Conservation (phyloP, 768 basidiomycete genomes). For the Tylopilus plumbeoviolaceoides region DNA sequence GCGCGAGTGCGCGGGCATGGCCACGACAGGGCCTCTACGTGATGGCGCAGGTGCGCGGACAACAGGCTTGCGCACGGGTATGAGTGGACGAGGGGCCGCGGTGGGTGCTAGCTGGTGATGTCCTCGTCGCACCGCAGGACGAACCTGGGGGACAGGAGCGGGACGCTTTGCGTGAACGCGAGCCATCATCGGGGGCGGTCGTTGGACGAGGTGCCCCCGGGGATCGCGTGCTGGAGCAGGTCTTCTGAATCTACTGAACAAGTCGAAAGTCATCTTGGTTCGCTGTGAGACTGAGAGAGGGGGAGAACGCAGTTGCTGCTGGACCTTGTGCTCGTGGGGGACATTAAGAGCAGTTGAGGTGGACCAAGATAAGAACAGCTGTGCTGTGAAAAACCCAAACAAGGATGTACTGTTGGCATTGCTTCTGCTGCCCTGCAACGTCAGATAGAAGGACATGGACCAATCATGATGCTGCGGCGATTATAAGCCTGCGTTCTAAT, state of each 20-base stretch:
- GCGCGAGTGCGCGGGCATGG: slow-evolving; percentile 1
- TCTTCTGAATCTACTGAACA: slow-evolving; percentile 24
- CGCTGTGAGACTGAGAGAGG: slow-evolving; percentile 9
- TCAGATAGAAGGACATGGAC: slow-evolving; percentile 26
- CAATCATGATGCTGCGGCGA: slow-evolving; percentile 26
- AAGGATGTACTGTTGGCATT: slow-evolving; percentile 21
- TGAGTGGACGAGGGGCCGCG: slow-evolving; percentile 9
- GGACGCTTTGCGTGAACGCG: slow-evolving; percentile 20
- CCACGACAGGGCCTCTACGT: not conserved
- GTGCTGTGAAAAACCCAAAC: slow-evolving; percentile 24
- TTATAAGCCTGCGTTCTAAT: slow-evolving; percentile 21
- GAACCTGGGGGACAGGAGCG: slow-evolving; percentile 12
- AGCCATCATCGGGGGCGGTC: slow-evolving; percentile 11
- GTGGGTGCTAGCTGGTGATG: slow-evolving; percentile 12
- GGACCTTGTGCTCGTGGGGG: slow-evolving; percentile 13
- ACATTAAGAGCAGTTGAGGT: slow-evolving; percentile 26
- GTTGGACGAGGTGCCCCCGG: slow-evolving; percentile 14
- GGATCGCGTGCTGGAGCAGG: slow-evolving; percentile 13
- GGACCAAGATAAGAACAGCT: slow-evolving; percentile 29
- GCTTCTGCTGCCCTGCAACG: slow-evolving; percentile 25
- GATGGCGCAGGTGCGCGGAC: slow-evolving; percentile 5
- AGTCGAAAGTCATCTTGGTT: slow-evolving; percentile 25
- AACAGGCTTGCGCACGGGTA: slow-evolving; percentile 15
- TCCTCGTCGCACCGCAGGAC: slow-evolving; percentile 18
- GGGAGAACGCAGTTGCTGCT: slow-evolving; percentile 8